A percentile compares a stretch with the other conserved stretches of the same genome.
phyloP scores from a whole-genome alignment of 768 basidiomycete genomes.

The Pisolithus microcarpus region DNA sequence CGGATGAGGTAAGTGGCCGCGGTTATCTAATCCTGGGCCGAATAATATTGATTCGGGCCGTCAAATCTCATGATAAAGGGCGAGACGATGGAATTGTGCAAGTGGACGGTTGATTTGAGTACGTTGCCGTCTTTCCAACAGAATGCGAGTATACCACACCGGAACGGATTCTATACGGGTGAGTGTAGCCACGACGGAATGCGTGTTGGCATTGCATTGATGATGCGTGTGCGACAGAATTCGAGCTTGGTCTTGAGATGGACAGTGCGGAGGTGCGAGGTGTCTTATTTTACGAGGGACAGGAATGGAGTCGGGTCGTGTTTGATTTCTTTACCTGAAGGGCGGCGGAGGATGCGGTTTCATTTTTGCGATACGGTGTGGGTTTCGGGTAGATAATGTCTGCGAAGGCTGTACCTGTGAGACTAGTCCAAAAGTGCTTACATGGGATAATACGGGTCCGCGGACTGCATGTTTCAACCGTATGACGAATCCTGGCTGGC shows the following conservation, averaged over 20 bases:
- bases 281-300: constrained; percentile 62
- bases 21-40: constrained; percentile 1
- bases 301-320: constrained; percentile 75
- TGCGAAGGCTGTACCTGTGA: neutral
- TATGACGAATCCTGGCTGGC: no score
- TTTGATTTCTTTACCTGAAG: constrained; percentile 44
- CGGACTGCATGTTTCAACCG: no score
- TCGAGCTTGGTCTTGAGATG: constrained; percentile 76
- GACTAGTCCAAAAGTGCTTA: neutral
- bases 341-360: neutral
- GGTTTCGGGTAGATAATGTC: neutral
- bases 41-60: neutral
- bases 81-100: constrained; percentile 66
- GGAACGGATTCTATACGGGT: constrained; percentile 77
- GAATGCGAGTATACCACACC: constrained; percentile 49
- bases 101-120: constrained; percentile 82
- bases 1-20: constrained; percentile 52
- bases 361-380: neutral
- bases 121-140: constrained; percentile 73
- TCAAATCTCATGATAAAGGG: constrained; percentile 35
- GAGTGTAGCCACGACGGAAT: constrained; percentile 12
- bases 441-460: neutral
- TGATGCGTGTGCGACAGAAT: constrained; percentile 40
- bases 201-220: neutral
- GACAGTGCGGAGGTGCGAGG: constrained; percentile 86